Base-by-base conservation (phyloP, 441 rosid genomes). In the Populus hybrid region DNA sequence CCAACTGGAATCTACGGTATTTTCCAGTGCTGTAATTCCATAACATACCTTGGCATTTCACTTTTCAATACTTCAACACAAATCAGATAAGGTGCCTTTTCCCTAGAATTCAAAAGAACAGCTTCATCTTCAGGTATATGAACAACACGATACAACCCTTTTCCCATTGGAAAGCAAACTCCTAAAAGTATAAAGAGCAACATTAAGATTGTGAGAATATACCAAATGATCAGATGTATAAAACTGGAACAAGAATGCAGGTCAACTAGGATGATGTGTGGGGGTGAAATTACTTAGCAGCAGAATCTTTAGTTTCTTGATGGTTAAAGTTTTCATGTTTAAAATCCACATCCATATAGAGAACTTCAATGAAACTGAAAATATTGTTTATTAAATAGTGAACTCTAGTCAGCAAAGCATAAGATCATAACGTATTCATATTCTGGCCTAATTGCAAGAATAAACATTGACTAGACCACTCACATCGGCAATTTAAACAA, bases 81-180 rank as follows among this genome's bases (percentile, higher is more conserved):
- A 67, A 96, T 94, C 87, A 96, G 75, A 81, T 91, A 96, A 74
- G 99, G 99, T 63, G 99, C 99, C 86, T 96, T 96, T 87, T 96
- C 99, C 87, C 99, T 92, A 75, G 99, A 96, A 81, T 96, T 96
- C 86, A 96, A 84, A 81, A 96, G 97, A 85, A 92, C 91, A 81
- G 94, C 96, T 90, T 96, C 99, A 79, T 91, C 98, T 88, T 91
- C 98, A 77, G 98, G 99, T 78, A 96, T 94, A 88, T 94, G 98
- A 81, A 96, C 90, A 80, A 94, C 98, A 71, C 97, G 97, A 82
- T 90, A 91, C 88, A 92, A 81, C 80, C 98, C 99, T 85, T 86
- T 94, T 81, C 98, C 99, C 98, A 96, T 85, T 59, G 98, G 99
- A 88, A 94, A 96, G 91, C 98, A 96, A 79, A 96, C 81, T 76